Evolutionary conservation across 2,329 filamentous ascomycete species (phyloP).

Genomic region (Ophiognomonia clavigignenti-juglandacearum): DNA sequence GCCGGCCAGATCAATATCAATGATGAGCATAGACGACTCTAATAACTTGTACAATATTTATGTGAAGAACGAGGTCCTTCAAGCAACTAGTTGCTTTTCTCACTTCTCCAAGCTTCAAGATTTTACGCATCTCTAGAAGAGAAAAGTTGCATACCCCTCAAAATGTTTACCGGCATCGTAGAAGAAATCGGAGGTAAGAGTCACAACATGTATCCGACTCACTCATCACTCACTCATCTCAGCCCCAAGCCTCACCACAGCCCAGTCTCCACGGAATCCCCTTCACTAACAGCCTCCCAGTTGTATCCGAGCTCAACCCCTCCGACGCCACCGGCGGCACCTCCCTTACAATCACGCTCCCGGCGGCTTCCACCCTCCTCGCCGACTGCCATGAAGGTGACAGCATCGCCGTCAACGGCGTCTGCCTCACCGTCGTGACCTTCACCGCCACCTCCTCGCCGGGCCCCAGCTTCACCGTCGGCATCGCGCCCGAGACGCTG

Average conservation of each 20-base stretch:
- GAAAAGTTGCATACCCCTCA: no score
- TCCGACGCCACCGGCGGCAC: slow-evolving; percentile 84
- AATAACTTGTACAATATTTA: background rate
- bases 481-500: slow-evolving; percentile 91
- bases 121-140: no score
- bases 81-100: no score
- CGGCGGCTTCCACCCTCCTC: slow-evolving; percentile 66
- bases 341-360: slow-evolving; percentile 77
- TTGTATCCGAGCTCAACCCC: slow-evolving; percentile 74
- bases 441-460: slow-evolving; percentile 40
- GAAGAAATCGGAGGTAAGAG: slow-evolving; percentile 85
- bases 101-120: no score
- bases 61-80: background rate
- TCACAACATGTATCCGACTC: no score
- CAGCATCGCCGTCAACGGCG: slow-evolving; percentile 92
- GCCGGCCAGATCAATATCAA: background rate
- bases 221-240: slow-evolving; percentile 2
- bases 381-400: slow-evolving; percentile 82
- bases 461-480: slow-evolving; percentile 82
- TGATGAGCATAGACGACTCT: background rate
- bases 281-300: slow-evolving; percentile 41
- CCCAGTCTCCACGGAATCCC: slow-evolving; percentile 6
- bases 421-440: slow-evolving; percentile 81
- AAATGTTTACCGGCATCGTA: slow-evolving; percentile 94
- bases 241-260: slow-evolving; percentile 11